Evolutionary conservation across 1,284 basidiomycete species (phyloP).

Genomic region (Heterobasidion occidentale): DNA sequence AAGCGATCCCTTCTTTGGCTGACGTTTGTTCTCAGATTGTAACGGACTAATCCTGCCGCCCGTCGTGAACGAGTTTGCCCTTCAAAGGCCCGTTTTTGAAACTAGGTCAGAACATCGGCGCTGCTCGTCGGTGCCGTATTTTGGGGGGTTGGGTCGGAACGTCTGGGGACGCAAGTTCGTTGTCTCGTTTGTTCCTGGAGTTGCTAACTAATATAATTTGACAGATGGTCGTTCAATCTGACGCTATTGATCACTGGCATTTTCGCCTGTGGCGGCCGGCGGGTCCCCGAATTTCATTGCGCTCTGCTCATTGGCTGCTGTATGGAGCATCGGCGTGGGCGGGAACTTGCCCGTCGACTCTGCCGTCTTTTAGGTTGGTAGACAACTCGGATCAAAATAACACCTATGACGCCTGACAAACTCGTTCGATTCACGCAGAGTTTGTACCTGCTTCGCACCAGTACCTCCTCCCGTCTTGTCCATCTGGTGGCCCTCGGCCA

Average conservation of each 20-base stretch:
- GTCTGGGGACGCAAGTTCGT: slow-evolving; percentile 49
- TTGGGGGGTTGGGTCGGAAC: slow-evolving; percentile 52
- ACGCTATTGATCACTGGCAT: slow-evolving; percentile 65
- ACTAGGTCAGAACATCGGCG: slow-evolving; percentile 49
- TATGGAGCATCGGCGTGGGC: slow-evolving; percentile 59
- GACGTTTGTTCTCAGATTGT: slow-evolving; percentile 30
- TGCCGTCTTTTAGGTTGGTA: slow-evolving; percentile 63
- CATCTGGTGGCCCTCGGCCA: slow-evolving; percentile 60
- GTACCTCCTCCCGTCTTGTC: slow-evolving; percentile 53
- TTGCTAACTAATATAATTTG: slow-evolving; percentile 2
- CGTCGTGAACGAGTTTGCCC: slow-evolving; percentile 45
- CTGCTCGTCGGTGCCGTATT: slow-evolving; percentile 60
- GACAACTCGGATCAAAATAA: background rate
- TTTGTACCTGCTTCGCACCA: slow-evolving; percentile 55
- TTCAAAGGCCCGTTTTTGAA: slow-evolving; percentile 46
- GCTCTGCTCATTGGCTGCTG: slow-evolving; percentile 44
- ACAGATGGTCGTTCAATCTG: slow-evolving; percentile 65
- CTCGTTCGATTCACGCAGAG: slow-evolving; percentile 25
- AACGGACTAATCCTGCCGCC: slow-evolving; percentile 49
- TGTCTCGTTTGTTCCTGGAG: background rate
- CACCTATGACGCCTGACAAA: background rate
- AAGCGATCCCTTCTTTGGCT: background rate
- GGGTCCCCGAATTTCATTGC: slow-evolving; percentile 45
- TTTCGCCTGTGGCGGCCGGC: slow-evolving; percentile 56
- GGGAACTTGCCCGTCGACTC: slow-evolving; percentile 77